phyloP scores from a whole-genome alignment of 306 rosid species.

The Myrica gale region DNA sequence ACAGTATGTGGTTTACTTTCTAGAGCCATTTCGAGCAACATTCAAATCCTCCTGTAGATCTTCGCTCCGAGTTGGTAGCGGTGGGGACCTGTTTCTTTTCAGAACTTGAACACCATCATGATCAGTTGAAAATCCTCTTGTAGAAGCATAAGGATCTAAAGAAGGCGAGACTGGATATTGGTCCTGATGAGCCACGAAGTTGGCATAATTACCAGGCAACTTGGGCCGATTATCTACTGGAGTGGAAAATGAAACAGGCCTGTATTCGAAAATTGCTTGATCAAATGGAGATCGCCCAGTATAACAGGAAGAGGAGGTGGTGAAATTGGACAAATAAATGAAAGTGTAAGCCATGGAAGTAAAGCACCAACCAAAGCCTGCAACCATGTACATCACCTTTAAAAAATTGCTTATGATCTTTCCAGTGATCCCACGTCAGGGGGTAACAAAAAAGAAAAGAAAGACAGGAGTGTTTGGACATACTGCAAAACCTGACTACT shows the following conservation, averaged over 20 bases:
- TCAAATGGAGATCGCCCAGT: slow-evolving; percentile 20
- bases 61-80: slow-evolving; percentile 30
- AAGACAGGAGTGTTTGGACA: background rate
- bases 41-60: slow-evolving; percentile 23
- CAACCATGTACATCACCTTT: slow-evolving; percentile 6
- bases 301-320: background rate
- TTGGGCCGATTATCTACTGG: slow-evolving; percentile 34
- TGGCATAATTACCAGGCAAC: slow-evolving; percentile 25
- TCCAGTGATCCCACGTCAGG: no score
- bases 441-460: no score
- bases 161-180: slow-evolving; percentile 38
- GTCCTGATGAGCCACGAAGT: slow-evolving; percentile 30
- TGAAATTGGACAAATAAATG: slow-evolving; percentile 8
- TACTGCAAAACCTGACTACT: background rate
- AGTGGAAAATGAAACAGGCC: slow-evolving; percentile 42
- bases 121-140: slow-evolving; percentile 32
- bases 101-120: slow-evolving; percentile 39
- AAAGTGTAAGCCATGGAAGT: slow-evolving; percentile 18
- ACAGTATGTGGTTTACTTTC: slow-evolving; percentile 36
- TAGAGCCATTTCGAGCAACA: slow-evolving; percentile 37
- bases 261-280: slow-evolving; percentile 29
- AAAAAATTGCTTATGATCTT: background rate
- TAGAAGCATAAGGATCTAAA: slow-evolving; percentile 35
- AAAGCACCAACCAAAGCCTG: slow-evolving; percentile 10
- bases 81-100: slow-evolving; percentile 58